Evolutionary conservation across 2,329 filamentous ascomycete species (phyloP).

Genomic region (Chrysoporthe austroafricana): DNA sequence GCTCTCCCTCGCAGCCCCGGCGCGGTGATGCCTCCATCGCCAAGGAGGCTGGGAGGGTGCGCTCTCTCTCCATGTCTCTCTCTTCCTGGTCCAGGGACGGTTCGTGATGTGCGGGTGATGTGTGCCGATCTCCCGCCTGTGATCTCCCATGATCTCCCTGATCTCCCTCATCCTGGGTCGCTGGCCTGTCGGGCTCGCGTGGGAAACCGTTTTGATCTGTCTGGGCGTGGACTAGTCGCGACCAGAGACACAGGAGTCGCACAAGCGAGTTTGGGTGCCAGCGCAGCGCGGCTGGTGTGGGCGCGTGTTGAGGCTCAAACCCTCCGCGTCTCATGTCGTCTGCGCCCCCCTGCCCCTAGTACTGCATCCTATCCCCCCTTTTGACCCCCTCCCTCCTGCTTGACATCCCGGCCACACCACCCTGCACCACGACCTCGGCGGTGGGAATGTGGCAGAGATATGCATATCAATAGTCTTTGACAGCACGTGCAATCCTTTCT

Average conservation of each 20-base stretch:
- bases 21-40: no score
- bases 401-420: background rate
- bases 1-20: no score
- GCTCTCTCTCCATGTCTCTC: no score
- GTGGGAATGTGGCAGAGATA: background rate
- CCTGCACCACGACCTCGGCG: background rate
- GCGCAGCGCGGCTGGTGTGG: background rate
- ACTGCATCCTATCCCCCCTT: background rate
- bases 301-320: conserved; percentile 20
- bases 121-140: conserved; percentile 18
- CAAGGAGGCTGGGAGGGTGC: no score
- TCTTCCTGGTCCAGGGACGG: no score
- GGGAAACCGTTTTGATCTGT: background rate
- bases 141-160: background rate
- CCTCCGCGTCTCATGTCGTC: conserved; percentile 13
- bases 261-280: conserved; percentile 15
- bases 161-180: conserved; percentile 4
- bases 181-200: background rate
- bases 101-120: background rate
- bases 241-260: background rate
- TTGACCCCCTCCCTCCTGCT: background rate
- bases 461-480: background rate
- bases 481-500: background rate
- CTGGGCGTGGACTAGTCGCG: background rate
- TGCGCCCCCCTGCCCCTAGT: background rate